Conservation (phyloP, 306 rosid genomes). For the Cyclanthera cordifolia region DNA sequence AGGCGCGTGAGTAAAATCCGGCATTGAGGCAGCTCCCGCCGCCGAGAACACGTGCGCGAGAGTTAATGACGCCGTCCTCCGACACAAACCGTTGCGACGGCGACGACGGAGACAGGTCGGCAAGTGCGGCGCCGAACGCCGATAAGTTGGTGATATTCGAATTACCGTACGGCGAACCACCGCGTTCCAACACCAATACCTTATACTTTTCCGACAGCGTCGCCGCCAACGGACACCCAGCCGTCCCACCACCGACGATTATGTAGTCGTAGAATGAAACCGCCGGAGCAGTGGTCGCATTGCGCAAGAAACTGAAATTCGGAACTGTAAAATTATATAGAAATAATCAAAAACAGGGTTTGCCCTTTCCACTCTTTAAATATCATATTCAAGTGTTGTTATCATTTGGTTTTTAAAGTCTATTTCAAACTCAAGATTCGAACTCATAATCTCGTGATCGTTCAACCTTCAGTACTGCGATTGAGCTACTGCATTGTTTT, state of each 20-base stretch:
- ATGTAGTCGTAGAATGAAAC: slow-evolving; percentile 58
- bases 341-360: too few relatives aligned
- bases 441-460: too few relatives aligned
- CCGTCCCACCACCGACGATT: slow-evolving; percentile 68
- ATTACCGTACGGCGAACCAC: slow-evolving; percentile 69
- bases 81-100: slow-evolving; percentile 74
- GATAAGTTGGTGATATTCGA: slow-evolving; percentile 42
- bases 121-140: slow-evolving; percentile 50
- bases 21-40: slow-evolving; percentile 70
- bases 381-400: too few relatives aligned
- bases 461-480: too few relatives aligned
- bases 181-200: slow-evolving; percentile 67
- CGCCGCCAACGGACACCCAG: slow-evolving; percentile 81
- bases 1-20: slow-evolving; percentile 66
- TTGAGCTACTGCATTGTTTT: too few relatives aligned
- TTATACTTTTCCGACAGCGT: slow-evolving; percentile 52
- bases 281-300: slow-evolving; percentile 39
- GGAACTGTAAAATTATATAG: slow-evolving; percentile 20
- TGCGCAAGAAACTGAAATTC: slow-evolving; percentile 38
- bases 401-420: too few relatives aligned
- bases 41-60: slow-evolving; percentile 65
- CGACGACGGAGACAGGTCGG: slow-evolving; percentile 50
- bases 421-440: too few relatives aligned
- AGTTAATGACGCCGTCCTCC: slow-evolving; percentile 64
- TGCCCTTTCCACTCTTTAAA: too few relatives aligned